Conservation (phyloP, 2,329 filamentous ascomycete genomes). For the Gyromitra esculenta region DNA sequence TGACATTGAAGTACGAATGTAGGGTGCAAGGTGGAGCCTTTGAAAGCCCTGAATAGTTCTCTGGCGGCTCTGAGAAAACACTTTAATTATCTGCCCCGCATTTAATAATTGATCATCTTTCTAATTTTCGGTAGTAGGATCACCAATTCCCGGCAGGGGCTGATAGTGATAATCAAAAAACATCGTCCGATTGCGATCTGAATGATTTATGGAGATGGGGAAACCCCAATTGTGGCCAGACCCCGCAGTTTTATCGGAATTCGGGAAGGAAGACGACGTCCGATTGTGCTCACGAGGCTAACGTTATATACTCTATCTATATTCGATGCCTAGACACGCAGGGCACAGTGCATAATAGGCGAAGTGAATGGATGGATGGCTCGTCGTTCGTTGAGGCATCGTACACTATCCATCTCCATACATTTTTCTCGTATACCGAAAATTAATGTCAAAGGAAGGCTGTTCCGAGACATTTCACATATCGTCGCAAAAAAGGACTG, state of each 20-base stretch:
- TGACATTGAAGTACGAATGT: conserved; percentile 2
- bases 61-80: conserved; percentile 7
- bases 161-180: conserved; percentile 25
- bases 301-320: neutral
- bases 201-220: conserved; percentile 4
- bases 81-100: conserved; percentile 20
- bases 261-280: conserved; percentile 29
- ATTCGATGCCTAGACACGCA: conserved; percentile 8
- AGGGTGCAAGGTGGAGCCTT: neutral
- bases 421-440: conserved; percentile 27
- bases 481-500: conserved; percentile 16
- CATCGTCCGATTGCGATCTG: conserved; percentile 19
- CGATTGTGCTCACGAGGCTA: conserved; percentile 23
- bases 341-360: conserved; percentile 28
- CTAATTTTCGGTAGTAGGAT: conserved; percentile 31
- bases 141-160: conserved; percentile 27
- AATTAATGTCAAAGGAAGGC: conserved; percentile 38
- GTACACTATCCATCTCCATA: conserved; percentile 8
- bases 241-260: conserved; percentile 39
- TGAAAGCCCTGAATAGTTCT: conserved; percentile 16
- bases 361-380: conserved; percentile 9
- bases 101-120: conserved; percentile 13
- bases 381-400: conserved; percentile 8
- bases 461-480: conserved; percentile 42
- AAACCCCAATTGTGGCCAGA: conserved; percentile 19